A percentile compares a stretch with the other conserved stretches of the same genome.
These are phyloP conservation scores for Torulaspora gathmanii DNA, from an alignment of 805 yeast species.

Conservation along the genomic window DNA sequence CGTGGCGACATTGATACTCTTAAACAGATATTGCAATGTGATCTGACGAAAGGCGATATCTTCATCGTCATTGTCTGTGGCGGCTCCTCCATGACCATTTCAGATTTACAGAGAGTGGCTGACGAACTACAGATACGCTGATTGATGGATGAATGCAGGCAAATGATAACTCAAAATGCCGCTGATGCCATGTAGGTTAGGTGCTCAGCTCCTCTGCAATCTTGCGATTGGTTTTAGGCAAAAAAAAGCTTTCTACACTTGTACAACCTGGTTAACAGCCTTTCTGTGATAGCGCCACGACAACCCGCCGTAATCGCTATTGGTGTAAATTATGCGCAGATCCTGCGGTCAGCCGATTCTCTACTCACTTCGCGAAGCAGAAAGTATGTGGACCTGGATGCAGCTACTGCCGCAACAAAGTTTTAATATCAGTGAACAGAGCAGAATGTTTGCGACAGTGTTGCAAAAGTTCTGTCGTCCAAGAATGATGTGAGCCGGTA, in stretches of 20 bases:
- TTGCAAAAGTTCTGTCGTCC: background rate
- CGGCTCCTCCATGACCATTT: constrained; percentile 35
- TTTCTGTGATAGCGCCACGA: no score
- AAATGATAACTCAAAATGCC: no score
- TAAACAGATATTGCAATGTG: constrained; percentile 22
- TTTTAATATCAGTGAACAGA: background rate
- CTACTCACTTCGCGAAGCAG: background rate
- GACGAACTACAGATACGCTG: no score
- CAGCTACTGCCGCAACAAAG: background rate
- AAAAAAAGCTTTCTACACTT: background rate
- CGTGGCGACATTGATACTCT: constrained; percentile 43
- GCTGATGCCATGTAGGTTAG: background rate
- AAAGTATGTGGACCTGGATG: background rate
- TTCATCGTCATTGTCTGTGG: constrained; percentile 57
- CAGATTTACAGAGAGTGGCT: constrained; percentile 1
- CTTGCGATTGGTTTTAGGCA: background rate
- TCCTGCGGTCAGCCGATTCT: background rate
- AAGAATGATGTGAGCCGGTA: no score
- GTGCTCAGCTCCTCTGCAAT: background rate
- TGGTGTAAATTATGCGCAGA: background rate
- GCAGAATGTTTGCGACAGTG: background rate
- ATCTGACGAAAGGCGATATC: constrained; percentile 38
- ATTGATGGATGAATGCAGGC: no score
- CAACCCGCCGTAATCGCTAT: no score
- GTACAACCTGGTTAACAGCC: background rate